These are phyloP conservation scores for Podospora pseudocomata DNA, from an alignment of 495 filamentous ascomycete genomes.

Conservation along the genomic window DNA sequence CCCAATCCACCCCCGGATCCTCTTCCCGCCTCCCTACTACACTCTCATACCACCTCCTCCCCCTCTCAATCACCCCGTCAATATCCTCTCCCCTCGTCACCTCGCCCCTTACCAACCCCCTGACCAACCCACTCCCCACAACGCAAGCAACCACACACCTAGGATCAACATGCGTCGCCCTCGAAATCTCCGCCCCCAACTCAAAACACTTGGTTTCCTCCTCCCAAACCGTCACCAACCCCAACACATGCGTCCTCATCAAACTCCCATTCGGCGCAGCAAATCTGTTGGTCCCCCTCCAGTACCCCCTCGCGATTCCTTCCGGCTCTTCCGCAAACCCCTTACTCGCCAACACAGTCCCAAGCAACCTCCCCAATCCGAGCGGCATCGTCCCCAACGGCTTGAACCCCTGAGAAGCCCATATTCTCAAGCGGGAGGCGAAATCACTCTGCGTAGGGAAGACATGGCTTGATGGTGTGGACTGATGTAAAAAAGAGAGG, in stretches of 20 bases:
- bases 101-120: slow-evolving; percentile 42
- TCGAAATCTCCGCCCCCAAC: slow-evolving; percentile 26
- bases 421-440: slow-evolving; percentile 39
- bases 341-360: slow-evolving; percentile 28
- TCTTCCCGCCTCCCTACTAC: not conserved
- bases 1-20: slow-evolving; percentile 28
- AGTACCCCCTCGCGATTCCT: slow-evolving; percentile 30
- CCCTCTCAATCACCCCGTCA: slow-evolving; percentile 29
- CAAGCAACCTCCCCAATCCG: slow-evolving; percentile 41
- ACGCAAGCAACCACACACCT: slow-evolving; percentile 46
- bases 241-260: slow-evolving; percentile 47
- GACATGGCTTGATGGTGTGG: not conserved
- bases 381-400: slow-evolving; percentile 40
- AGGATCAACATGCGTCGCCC: slow-evolving; percentile 46
- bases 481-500: slow-evolving; percentile 40
- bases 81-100: slow-evolving; percentile 34
- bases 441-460: slow-evolving; percentile 31
- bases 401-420: slow-evolving; percentile 40
- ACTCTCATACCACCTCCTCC: slow-evolving; percentile 23
- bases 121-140: slow-evolving; percentile 38
- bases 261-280: slow-evolving; percentile 48
- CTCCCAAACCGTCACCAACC: slow-evolving; percentile 36
- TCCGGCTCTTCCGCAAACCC: slow-evolving; percentile 34
- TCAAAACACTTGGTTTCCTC: slow-evolving; percentile 34
- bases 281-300: slow-evolving; percentile 31